Evolutionary conservation across 345 rosid species (phyloP).

Genomic region (Citrus australasica): DNA sequence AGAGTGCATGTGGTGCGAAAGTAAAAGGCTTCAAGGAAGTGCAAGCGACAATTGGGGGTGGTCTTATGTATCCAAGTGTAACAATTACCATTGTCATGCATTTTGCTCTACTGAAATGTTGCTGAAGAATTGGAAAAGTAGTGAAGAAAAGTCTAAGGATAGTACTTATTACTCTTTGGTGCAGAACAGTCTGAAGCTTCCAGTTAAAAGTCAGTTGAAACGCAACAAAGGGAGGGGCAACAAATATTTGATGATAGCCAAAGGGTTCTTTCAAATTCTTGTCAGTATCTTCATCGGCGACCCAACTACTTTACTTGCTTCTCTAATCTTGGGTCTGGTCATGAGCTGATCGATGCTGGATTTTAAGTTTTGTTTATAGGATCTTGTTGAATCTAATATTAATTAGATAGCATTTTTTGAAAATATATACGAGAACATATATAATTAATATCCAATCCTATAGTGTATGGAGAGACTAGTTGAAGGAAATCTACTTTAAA

Average conservation of each 20-base stretch:
- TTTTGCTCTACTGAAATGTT: background rate
- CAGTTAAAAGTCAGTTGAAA: background rate
- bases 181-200: background rate
- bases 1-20: background rate
- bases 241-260: background rate
- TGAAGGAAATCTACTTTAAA: too few relatives aligned
- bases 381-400: background rate
- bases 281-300: background rate
- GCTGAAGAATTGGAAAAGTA: background rate
- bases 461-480: too few relatives aligned
- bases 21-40: background rate
- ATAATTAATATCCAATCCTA: too few relatives aligned
- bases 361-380: background rate
- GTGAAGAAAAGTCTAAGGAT: background rate
- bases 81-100: conserved; percentile 2
- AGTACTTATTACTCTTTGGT: background rate
- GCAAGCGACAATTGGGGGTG: background rate
- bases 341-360: background rate
- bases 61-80: conserved; percentile 1
- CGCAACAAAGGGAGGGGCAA: background rate
- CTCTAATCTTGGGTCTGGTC: background rate
- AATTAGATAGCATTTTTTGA: too few relatives aligned
- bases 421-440: too few relatives aligned
- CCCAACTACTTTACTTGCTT: background rate
- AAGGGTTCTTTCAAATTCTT: background rate